Percentiles rank a stretch among this genome's conserved stretches.
These are phyloP conservation scores for Monosporascus cannonballus DNA, from an alignment of 2,329 filamentous ascomycete species.

Conservation along the genomic window DNA sequence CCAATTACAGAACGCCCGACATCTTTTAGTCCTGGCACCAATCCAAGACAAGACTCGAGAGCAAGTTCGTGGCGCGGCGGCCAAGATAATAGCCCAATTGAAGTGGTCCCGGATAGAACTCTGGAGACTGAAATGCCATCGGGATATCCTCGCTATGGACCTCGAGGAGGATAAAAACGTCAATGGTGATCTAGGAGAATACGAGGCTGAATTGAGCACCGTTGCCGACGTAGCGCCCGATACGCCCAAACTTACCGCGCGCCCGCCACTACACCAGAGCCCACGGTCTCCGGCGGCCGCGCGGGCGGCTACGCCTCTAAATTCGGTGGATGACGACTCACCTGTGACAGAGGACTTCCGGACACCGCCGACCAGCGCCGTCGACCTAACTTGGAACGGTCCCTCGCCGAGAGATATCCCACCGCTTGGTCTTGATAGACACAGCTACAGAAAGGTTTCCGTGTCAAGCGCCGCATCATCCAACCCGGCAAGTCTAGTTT, in stretches of 20 bases:
- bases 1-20: slow-evolving; percentile 81
- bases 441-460: slow-evolving; percentile 33
- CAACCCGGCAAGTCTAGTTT: slow-evolving; percentile 24
- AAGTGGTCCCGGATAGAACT: slow-evolving; percentile 95
- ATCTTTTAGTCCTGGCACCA: slow-evolving; percentile 81
- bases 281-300: slow-evolving; percentile 30
- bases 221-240: slow-evolving; percentile 17
- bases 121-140: slow-evolving; percentile 85
- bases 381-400: slow-evolving; percentile 30
- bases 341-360: slow-evolving; percentile 40
- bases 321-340: slow-evolving; percentile 30
- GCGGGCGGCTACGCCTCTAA: slow-evolving; percentile 25
- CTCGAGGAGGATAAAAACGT: slow-evolving; percentile 67
- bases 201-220: slow-evolving; percentile 9
- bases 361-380: slow-evolving; percentile 39
- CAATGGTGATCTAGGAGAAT: slow-evolving; percentile 25
- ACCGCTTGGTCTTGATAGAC: slow-evolving; percentile 27
- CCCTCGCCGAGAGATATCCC: slow-evolving; percentile 38
- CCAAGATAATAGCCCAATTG: slow-evolving; percentile 76
- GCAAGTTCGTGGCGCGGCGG: slow-evolving; percentile 76
- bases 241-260: slow-evolving; percentile 30
- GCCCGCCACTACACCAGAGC: slow-evolving; percentile 28
- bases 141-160: slow-evolving; percentile 80
- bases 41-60: slow-evolving; percentile 89
- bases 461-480: slow-evolving; percentile 37